A percentile compares a stretch with the other conserved stretches of the same genome.
Conservation (phyloP, 1,139 yeast species). For the Debaryomyces sp. region DNA sequence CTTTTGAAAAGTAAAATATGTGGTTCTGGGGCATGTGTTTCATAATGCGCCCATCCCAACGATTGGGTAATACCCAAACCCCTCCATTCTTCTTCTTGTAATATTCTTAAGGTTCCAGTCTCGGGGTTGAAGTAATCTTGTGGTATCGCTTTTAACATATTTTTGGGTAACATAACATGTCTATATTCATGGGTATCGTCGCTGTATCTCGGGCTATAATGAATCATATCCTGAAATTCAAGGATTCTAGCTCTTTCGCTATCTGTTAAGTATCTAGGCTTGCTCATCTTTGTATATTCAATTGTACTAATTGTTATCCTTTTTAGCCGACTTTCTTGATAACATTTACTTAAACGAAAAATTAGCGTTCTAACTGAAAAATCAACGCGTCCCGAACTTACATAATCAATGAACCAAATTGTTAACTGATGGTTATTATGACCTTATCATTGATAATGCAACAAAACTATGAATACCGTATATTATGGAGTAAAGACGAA, state of each 20-base stretch:
- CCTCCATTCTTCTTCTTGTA: slow-evolving; percentile 97
- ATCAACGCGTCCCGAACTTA: slow-evolving; percentile 6
- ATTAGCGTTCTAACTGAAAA: background rate
- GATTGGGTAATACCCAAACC: slow-evolving; percentile 98
- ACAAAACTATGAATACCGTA: background rate
- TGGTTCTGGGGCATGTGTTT: slow-evolving; percentile 98
- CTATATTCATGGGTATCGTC: slow-evolving; percentile 87
- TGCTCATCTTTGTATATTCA: slow-evolving; percentile 28
- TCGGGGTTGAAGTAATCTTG: slow-evolving; percentile 93
- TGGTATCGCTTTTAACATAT: slow-evolving; percentile 95
- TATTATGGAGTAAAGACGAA: slow-evolving; percentile 3
- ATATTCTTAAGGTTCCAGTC: slow-evolving; percentile 88
- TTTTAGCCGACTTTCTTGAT: background rate
- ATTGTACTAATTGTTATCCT: background rate
- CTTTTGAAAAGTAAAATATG: slow-evolving; percentile 90
- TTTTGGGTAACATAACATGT: slow-evolving; percentile 96
- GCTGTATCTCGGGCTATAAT: slow-evolving; percentile 88
- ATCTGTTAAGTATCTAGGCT: slow-evolving; percentile 74
- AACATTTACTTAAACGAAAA: background rate
- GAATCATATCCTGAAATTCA: slow-evolving; percentile 92
- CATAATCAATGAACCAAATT: background rate
- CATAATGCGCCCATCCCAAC: slow-evolving; percentile 98
- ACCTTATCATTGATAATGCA: background rate
- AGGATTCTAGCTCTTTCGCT: slow-evolving; percentile 83
- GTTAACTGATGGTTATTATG: background rate